Evolutionary conservation across 331 rosid genomes (phyloP).

Genomic region (Malus hybrid): DNA sequence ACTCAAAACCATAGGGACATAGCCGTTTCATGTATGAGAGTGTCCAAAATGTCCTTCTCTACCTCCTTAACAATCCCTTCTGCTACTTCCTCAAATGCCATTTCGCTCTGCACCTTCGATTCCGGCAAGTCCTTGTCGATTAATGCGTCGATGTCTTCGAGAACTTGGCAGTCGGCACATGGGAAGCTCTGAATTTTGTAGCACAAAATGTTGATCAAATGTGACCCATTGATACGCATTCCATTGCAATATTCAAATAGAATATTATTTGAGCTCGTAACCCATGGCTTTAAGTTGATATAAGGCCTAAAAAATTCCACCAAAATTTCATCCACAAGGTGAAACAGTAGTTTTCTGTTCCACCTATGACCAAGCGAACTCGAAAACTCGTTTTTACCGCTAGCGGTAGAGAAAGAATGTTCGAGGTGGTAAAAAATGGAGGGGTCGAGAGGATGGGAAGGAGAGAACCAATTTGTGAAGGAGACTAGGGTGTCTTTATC

Average conservation of each 20-base stretch:
- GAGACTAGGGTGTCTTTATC: slow-evolving; percentile 25
- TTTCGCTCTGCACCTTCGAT: slow-evolving; percentile 12
- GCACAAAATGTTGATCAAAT: slow-evolving; percentile 37
- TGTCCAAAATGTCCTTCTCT: slow-evolving; percentile 57
- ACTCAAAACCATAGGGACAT: slow-evolving; percentile 2
- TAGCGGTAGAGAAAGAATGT: neutral
- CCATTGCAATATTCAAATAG: neutral
- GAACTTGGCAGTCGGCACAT: slow-evolving; percentile 45
- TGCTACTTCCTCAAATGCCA: slow-evolving; percentile 48
- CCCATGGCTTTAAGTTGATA: slow-evolving; percentile 23
- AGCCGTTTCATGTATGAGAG: slow-evolving; percentile 55
- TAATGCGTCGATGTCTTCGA: slow-evolving; percentile 70
- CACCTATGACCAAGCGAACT: slow-evolving; percentile 25
- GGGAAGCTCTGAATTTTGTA: slow-evolving; percentile 44
- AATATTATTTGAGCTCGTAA: neutral
- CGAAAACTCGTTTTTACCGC: neutral
- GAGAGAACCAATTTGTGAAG: slow-evolving; percentile 45
- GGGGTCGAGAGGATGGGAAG: slow-evolving; percentile 49
- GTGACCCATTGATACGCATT: slow-evolving; percentile 20
- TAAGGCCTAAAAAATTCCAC: slow-evolving; percentile 32
- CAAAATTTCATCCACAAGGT: slow-evolving; percentile 55
- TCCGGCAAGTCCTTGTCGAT: slow-evolving; percentile 47
- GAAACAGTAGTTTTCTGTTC: slow-evolving; percentile 47
- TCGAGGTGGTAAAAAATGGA: slow-evolving; percentile 50
- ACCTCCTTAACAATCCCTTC: slow-evolving; percentile 47